Percentiles rank a stretch among this genome's conserved stretches.
Evolutionary conservation across 768 basidiomycete species (phyloP).

Genomic region (Kwoniella shandongensis): DNA sequence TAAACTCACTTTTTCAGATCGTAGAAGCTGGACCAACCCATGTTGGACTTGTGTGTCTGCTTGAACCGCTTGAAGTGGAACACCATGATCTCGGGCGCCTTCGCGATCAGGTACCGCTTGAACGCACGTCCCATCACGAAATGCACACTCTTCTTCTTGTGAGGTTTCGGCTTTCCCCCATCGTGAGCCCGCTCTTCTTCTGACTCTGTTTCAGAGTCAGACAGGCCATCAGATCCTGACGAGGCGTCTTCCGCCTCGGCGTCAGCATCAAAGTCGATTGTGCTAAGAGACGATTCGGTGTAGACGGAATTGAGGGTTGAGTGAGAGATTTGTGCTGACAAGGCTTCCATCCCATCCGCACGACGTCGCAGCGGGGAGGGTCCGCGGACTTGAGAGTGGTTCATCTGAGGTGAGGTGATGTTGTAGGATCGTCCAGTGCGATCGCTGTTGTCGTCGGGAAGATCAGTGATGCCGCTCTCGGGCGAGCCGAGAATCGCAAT

Average conservation of each 20-base stretch:
- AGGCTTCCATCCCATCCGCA: too few relatives aligned
- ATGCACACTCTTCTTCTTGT: slow-evolving; percentile 57
- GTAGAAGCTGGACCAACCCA: slow-evolving; percentile 50
- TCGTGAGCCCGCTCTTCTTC: slow-evolving; percentile 12
- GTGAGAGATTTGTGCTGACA: background rate
- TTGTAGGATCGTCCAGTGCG: too few relatives aligned
- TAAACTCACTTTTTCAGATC: slow-evolving; percentile 52
- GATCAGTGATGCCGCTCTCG: too few relatives aligned
- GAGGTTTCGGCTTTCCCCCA: slow-evolving; percentile 14
- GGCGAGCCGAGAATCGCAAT: slow-evolving; percentile 5
- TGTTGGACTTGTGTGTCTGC: slow-evolving; percentile 63
- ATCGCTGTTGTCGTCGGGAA: too few relatives aligned
- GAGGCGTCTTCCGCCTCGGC: slow-evolving; percentile 20
- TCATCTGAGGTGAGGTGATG: background rate
- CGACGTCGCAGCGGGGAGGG: slow-evolving; percentile 38
- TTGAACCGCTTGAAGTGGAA: slow-evolving; percentile 95
- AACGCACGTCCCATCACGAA: slow-evolving; percentile 79
- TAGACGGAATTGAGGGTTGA: slow-evolving; percentile 9
- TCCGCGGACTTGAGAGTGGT: slow-evolving; percentile 15
- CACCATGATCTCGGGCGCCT: slow-evolving; percentile 76
- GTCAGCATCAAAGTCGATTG: slow-evolving; percentile 6
- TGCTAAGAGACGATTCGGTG: slow-evolving; percentile 5
- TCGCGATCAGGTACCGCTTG: slow-evolving; percentile 88
- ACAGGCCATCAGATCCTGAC: slow-evolving; percentile 35
- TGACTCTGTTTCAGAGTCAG: slow-evolving; percentile 29